Evolutionary conservation across 345 rosid genomes (phyloP).

Genomic region (Ceriops zippeliana): DNA sequence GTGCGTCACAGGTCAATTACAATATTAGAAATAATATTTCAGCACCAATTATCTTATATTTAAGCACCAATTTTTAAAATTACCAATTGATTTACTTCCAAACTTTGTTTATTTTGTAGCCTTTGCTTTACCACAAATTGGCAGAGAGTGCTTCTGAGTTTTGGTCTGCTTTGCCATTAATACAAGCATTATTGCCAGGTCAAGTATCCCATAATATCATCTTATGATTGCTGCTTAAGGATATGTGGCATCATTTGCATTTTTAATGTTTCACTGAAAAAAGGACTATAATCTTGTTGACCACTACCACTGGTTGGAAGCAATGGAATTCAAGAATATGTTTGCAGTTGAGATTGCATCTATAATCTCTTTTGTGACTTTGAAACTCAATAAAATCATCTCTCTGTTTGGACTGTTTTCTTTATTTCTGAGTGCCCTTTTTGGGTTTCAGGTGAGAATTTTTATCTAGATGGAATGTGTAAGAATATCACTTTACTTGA

Average conservation of each 20-base stretch:
- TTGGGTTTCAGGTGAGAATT: background rate
- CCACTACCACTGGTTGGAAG: background rate
- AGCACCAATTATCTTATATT: conserved; percentile 9
- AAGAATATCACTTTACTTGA: too few relatives aligned
- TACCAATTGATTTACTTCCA: conserved; percentile 14
- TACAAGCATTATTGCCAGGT: conserved; percentile 85
- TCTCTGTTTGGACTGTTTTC: background rate
- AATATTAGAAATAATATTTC: conserved; percentile 21
- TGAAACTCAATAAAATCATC: background rate
- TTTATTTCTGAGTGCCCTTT: background rate
- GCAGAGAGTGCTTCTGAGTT: conserved; percentile 53
- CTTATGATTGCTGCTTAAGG: background rate
- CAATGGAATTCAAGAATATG: background rate
- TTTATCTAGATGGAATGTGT: background rate
- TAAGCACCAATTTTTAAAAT: conserved; percentile 11
- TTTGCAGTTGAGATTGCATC: background rate
- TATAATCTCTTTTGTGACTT: background rate
- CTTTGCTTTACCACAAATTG: conserved; percentile 58
- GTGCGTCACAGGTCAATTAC: conserved; percentile 81
- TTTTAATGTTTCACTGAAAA: background rate
- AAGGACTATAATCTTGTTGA: background rate
- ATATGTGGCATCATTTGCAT: background rate
- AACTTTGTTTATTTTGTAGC: conserved; percentile 40
- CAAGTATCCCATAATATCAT: conserved; percentile 14
- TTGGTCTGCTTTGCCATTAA: conserved; percentile 74